Evolutionary conservation across 352 stramenopile species (phyloP).

Genomic region (Pythium insidiosum): DNA sequence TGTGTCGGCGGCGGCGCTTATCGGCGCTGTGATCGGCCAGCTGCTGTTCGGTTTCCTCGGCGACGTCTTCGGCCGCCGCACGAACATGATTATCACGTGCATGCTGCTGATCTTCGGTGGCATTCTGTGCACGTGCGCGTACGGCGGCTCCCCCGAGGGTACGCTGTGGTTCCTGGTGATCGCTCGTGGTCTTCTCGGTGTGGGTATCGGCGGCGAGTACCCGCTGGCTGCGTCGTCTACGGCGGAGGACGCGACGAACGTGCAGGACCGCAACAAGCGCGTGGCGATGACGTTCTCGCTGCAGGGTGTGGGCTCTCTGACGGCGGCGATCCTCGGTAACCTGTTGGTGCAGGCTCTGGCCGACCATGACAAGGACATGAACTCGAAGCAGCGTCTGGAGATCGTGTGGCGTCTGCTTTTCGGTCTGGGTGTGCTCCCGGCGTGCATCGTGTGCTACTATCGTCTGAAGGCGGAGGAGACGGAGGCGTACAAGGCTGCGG

Average conservation of each 20-base stretch:
- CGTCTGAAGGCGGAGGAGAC: constrained; percentile 53
- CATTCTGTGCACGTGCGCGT: constrained; percentile 45
- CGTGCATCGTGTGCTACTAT: constrained; percentile 55
- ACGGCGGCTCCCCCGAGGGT: constrained; percentile 22
- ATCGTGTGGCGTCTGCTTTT: constrained; percentile 56
- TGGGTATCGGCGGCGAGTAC: too few species aligned
- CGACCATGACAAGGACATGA: constrained; percentile 26
- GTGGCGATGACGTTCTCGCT: constrained; percentile 58
- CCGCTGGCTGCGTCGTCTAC: too few species aligned
- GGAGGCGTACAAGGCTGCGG: constrained; percentile 23
- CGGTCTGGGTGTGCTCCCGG: constrained; percentile 46
- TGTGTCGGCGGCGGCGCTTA: too few species aligned
- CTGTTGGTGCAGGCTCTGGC: constrained; percentile 33
- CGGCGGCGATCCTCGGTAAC: too few species aligned
- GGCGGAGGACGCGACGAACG: constrained; percentile 41
- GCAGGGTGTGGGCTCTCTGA: constrained; percentile 43
- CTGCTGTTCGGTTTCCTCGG: constrained; percentile 43
- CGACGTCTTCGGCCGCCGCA: constrained; percentile 42
- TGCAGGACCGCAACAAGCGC: constrained; percentile 30
- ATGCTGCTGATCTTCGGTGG: too few species aligned
- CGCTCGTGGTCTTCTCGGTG: constrained; percentile 41
- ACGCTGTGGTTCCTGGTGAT: constrained; percentile 62
- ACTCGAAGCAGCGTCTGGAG: constrained; percentile 28
- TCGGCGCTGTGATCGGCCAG: constrained; percentile 45
- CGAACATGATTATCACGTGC: constrained; percentile 57